Evolutionary conservation across 225 moss, liverwort and hornwort genomes (phyloP), one percentile per base, ranked within the genome.

Genomic region (Takakia lepidozioides): DNA sequence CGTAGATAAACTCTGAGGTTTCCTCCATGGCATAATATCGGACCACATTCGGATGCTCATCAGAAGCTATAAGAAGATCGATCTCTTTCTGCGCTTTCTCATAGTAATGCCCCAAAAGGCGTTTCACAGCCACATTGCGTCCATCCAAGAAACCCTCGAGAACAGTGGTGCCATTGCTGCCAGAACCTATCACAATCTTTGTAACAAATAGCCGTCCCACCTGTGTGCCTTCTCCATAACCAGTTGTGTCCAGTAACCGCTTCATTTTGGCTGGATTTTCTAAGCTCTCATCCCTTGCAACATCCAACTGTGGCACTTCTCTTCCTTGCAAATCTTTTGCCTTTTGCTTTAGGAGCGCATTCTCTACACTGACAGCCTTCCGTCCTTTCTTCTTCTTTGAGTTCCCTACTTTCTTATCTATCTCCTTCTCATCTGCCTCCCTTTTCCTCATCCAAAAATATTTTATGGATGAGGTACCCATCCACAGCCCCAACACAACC

Each of bases 31-130:
- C 87, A 46, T 85, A 98, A 51, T 90, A 98, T 18, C 91, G 70
- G 27, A 98, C 98, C 60, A 98, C 98, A 44, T 98, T 98, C 13
- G 87, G 85, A 55, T 98, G 98, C 55, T 87, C 85, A 54, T 98
- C 98, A 21, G 91, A 87, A 8, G 90, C 85, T 29, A 98, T 98
- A 27, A 98, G 69, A 37, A 83, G 77, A 25, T 80, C 71, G 23
- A 98, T 91, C 51, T 98, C 98, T 62, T 98, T 98, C 59, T 83
- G 71, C 50, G 98, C 98, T 66, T 72, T 85, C 23, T 98, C 91
- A 36, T 87, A 87, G 25, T 80, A 83, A 55, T 91, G 80, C 22
- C 75, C 85, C 45, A 98, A 85, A 6, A 98, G 78, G 32, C 85
- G 74, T 64, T 98, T 98, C 22, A 98, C 85, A 67, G 98, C 98